Base-by-base conservation (phyloP, 345 rosid species). In the Gynandropsis gynandra region DNA sequence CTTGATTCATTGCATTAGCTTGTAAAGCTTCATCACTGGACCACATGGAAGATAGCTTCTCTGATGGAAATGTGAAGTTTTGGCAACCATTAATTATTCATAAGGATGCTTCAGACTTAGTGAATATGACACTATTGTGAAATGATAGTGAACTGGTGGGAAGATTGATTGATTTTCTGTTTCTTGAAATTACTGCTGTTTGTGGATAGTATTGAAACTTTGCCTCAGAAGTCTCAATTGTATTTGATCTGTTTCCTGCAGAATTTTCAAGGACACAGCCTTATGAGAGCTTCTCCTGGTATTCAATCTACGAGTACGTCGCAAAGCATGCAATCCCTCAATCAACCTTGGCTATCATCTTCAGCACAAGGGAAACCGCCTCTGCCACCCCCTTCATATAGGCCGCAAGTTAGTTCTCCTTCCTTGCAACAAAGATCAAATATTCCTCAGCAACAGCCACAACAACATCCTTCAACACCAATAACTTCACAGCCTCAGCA, bases 311-410 rank as follows among this genome's bases (percentile, higher is more conserved):
- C 83, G 4, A 73, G 66, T 69, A 59, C 85, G 48, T 59, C 82
- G 20, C 90, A 86, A 69, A 58, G 57, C 59, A 34, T 71, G 54
- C 89, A 77, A 43, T 61, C 82, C 27, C 58, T 64, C 35, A 82
- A 62, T 58, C 96, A 90, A 67, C 96, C 96, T 1, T 87, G 95
- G 96, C 61, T 87, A 67, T 52, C 93, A 55, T 67, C 93, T 70
- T 73, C 78, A 62, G 21, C 81, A 34, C 96, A 85, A 71, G 86
- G 85, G 72, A 92, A 77, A 59, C 89, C 93, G 47, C 95, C 93
- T 46, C 47, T 92, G 64, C 84, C 89, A 36, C 76, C 93, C 49
- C 73, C 87, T 52, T 65, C 93, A 1, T 76, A 68, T 70, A 79
- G 95, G 68, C 83, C 88, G 10, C 89, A 64, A 53, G 61, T 72